Conservation (phyloP, 768 basidiomycete species). For the Collybia nuda region DNA sequence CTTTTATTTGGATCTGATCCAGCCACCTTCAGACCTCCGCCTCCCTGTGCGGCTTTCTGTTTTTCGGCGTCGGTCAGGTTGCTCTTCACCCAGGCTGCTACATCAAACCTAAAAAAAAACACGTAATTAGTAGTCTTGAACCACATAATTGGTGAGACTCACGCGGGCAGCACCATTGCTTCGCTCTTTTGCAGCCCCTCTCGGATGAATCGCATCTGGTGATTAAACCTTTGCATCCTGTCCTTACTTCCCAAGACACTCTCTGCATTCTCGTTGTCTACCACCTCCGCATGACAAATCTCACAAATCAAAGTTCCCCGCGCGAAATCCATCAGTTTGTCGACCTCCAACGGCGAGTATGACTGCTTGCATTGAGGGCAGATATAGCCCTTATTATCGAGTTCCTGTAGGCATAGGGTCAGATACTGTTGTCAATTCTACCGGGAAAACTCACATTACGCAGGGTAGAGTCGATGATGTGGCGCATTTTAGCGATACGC, state of each 20-base stretch:
- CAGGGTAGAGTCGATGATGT: slow-evolving; percentile 84
- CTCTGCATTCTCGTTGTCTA: slow-evolving; percentile 91
- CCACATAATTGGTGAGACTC: slow-evolving; percentile 24
- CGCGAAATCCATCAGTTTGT: slow-evolving; percentile 74
- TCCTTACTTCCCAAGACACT: slow-evolving; percentile 85
- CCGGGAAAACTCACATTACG: slow-evolving; percentile 65
- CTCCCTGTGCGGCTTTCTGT: slow-evolving; percentile 49
- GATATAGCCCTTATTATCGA: slow-evolving; percentile 96
- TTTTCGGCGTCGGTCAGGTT: slow-evolving; percentile 66
- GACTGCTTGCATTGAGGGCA: slow-evolving; percentile 86
- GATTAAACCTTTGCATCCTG: slow-evolving; percentile 93
- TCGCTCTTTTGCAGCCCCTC: slow-evolving; percentile 91
- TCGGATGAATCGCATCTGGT: slow-evolving; percentile 83
- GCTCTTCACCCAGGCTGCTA: slow-evolving; percentile 77
- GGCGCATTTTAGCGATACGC: slow-evolving; percentile 91
- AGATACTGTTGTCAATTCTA: not conserved
- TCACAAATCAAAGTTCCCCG: slow-evolving; percentile 79
- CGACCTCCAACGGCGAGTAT: slow-evolving; percentile 84
- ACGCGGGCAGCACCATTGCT: slow-evolving; percentile 83
- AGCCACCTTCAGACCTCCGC: slow-evolving; percentile 68
- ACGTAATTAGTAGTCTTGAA: slow-evolving; percentile 5
- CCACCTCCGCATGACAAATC: slow-evolving; percentile 80
- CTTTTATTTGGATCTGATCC: slow-evolving; percentile 61
- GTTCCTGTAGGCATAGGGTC: slow-evolving; percentile 57
- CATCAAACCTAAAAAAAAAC: slow-evolving; percentile 63